Base-by-base conservation (phyloP, 176 grass and related monocot genomes). In the Eragrostis curvula region DNA sequence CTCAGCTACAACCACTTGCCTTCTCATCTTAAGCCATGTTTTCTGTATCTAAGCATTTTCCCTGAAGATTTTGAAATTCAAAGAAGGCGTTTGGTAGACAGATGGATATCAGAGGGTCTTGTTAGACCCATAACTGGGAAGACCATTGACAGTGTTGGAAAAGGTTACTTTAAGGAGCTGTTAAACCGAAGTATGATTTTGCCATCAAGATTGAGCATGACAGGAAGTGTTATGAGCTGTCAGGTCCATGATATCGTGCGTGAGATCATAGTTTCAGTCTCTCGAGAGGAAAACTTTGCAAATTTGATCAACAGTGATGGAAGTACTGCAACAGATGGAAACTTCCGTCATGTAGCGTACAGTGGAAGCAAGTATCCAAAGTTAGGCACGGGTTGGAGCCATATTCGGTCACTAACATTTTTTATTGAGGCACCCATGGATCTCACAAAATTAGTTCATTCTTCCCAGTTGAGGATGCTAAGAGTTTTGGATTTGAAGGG, bases 31-130 rank as follows among this genome's bases (percentile, higher is more conserved):
- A 84, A 84, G 7, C 18, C 82, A 24, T 77, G 72, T 12, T 76
- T 84, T 76, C 12, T 84, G 5, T 20, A 84, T 59, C 39, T 77
- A 5, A 68, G 72, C n/a, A 30, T 77, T 17, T 84, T 84, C 32
- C 82, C 72, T 0, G 72, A 77, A 53, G 82, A 84, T 59, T 68
- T 68, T 59, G 63, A 77, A 9, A 84, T 84, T 28, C 4, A 29
- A 3, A 10, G 25, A 20, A 58, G 30, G 7, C 12, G 47, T 18
- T 7, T 77, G 1, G 39, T 77, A 2, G 16, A 68, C 9, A 84
- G 72, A 18, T 84, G 82, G 82, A 56, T 84, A 58, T 49, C 62
- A 16, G 72, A 84, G 55, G 82, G 72, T 11, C 46, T 67, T 56
- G 6, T 74, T 15, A 18, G 6, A 59, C 2, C 3, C 9, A 9